Conservation (phyloP, 1,139 yeast genomes). For the Nadsonia commutata region DNA sequence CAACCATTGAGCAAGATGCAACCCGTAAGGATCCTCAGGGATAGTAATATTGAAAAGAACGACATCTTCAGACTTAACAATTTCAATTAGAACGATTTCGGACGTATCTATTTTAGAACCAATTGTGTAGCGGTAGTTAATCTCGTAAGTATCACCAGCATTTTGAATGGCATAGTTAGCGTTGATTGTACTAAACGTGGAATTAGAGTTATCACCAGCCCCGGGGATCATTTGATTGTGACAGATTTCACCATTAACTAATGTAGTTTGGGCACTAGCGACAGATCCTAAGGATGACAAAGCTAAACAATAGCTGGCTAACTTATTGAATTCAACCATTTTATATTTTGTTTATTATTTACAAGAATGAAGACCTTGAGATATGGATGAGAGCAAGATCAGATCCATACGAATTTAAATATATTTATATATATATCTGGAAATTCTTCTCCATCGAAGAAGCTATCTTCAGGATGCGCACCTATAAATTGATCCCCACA, state of each 20-base stretch:
- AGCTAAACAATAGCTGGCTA: no score
- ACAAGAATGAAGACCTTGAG: no score
- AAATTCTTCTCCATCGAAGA: no score
- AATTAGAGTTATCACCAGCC: neutral
- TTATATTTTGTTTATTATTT: no score
- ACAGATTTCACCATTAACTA: no score
- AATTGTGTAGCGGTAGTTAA: neutral
- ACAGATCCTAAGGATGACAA: no score
- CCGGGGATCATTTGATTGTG: neutral
- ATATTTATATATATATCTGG: no score
- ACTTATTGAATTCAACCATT: no score
- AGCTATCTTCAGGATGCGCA: no score
- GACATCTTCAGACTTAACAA: neutral
- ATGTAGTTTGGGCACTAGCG: neutral
- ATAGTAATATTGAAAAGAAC: neutral
- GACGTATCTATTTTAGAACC: neutral
- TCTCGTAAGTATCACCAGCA: neutral
- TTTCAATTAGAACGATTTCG: neutral
- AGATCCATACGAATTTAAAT: no score
- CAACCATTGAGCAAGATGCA: neutral
- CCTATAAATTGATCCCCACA: no score
- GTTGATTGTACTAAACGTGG: neutral
- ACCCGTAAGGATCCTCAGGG: neutral
- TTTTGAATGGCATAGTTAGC: neutral
- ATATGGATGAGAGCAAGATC: no score